Evolutionary conservation across 1,139 yeast species (phyloP), one percentile per base, ranked within the genome.

Genomic region (Candida dubliniensis): DNA sequence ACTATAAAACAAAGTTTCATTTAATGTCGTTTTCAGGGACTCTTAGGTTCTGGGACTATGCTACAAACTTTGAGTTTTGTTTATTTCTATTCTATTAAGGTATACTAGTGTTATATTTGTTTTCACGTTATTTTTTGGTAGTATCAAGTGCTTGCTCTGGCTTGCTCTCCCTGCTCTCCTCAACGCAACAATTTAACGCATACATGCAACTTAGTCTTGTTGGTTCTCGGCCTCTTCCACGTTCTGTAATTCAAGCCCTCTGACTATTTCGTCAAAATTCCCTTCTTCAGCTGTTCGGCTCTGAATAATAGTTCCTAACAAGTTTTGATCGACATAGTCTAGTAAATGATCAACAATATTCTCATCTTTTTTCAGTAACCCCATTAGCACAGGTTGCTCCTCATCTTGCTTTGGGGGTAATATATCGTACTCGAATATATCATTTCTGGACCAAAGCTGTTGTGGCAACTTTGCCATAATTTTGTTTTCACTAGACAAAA

Each of bases 381-480:
- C 75, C 1, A 61, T 51, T 37, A 49, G 55, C 7, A 59, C 71
- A 39, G 34, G 31, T 12, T 34, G 30, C 5, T 40, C 55, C 8
- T 53, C 2, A 51, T 45, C 45, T 64, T 69, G 42, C 42, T 45
- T 37, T 56, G 60, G 10, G 1, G 93, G 91, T 15, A 85, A 61
- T 2, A 83, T 77, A 60, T 86, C 95, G 58, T 77, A 86, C 53
- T 86, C 95, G 54, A 71, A 79, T 12, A 81, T 71, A 45, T 83
- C 86, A 47, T 81, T 72, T 36, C 77, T 60, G 1, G 75, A 71
- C 86, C 89, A 86, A n/a, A 84, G 69, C 2, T 64, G 56, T 35
- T 71, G 59, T 0, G 95, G 95, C 13, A 85, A 69, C 51, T 77
- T 76, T 1, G 87, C 88, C 86, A 85, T 81, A 0, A 83, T 74